Evolutionary conservation across 2,329 filamentous ascomycete species (phyloP).

Genomic region (Ophidiomyces ophidiicola): DNA sequence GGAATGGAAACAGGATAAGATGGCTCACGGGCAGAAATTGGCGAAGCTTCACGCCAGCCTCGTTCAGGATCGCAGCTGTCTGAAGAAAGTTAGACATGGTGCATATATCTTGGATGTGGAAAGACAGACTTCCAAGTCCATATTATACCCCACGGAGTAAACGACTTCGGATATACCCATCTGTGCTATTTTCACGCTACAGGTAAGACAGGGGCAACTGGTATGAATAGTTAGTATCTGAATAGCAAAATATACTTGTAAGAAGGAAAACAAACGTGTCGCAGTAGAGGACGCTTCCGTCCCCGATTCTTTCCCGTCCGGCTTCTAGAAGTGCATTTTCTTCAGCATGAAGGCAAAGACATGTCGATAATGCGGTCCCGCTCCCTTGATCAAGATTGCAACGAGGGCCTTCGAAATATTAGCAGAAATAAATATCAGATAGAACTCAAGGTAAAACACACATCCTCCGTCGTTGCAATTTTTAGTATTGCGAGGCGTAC

Average conservation of each 20-base stretch:
- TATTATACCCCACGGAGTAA: constrained; percentile 85
- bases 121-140: constrained; percentile 57
- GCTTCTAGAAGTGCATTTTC: constrained; percentile 95
- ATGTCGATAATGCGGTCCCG: constrained; percentile 69
- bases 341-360: constrained; percentile 93
- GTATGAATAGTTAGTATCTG: constrained; percentile 11
- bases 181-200: constrained; percentile 96
- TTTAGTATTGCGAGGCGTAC: constrained; percentile 73
- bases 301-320: constrained; percentile 74
- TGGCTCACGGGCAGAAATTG: constrained; percentile 71
- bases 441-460: constrained; percentile 21
- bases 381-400: constrained; percentile 65
- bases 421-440: neutral
- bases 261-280: constrained; percentile 49
- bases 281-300: constrained; percentile 76
- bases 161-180: constrained; percentile 93
- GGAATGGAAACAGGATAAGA: constrained; percentile 7
- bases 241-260: neutral
- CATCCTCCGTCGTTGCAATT: constrained; percentile 95
- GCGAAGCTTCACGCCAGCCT: constrained; percentile 71
- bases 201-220: constrained; percentile 84
- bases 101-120: constrained; percentile 12
- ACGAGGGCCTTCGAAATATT: constrained; percentile 39
- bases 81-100: constrained; percentile 18
- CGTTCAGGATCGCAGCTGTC: constrained; percentile 67